Conservation (phyloP, 148 eudicot genomes). For the Linanthus parryae region DNA sequence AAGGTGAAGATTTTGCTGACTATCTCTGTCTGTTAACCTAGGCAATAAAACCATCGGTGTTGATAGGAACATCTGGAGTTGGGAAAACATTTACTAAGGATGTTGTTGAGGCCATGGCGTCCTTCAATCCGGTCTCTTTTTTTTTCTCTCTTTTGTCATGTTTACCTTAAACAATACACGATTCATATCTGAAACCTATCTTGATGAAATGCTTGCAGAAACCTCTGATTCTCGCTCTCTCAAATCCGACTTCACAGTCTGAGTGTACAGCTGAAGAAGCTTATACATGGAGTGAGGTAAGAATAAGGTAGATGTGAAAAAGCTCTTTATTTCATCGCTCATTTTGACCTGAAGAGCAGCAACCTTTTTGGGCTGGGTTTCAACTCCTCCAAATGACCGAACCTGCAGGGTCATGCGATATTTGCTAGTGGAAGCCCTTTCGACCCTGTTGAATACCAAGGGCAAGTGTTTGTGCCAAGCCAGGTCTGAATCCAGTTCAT, state of each 20-base stretch:
- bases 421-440: slow-evolving; percentile 97
- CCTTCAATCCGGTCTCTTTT: slow-evolving; percentile 51
- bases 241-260: slow-evolving; percentile 91
- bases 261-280: slow-evolving; percentile 99
- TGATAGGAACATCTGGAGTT: slow-evolving; percentile 91
- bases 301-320: no score
- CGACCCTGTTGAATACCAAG: slow-evolving; percentile 57
- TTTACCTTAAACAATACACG: background rate
- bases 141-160: background rate
- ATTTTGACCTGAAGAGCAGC: no score
- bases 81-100: slow-evolving; percentile 80
- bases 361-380: no score
- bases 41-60: slow-evolving; percentile 76
- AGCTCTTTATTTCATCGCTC: background rate
- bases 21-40: slow-evolving; percentile 14
- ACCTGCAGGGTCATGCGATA: slow-evolving; percentile 63
- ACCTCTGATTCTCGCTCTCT: slow-evolving; percentile 87
- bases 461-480: slow-evolving; percentile 56
- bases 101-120: slow-evolving; percentile 77
- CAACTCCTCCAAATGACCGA: background rate
- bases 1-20: background rate
- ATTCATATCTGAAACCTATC: slow-evolving; percentile 6
- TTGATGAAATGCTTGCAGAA: slow-evolving; percentile 40
- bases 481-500: slow-evolving; percentile 43
- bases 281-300: slow-evolving; percentile 85